A percentile compares a stretch with the other conserved stretches of the same genome.
Evolutionary conservation across 163 green algal genomes (phyloP).

Genomic region (Scenedesmus sp.): DNA sequence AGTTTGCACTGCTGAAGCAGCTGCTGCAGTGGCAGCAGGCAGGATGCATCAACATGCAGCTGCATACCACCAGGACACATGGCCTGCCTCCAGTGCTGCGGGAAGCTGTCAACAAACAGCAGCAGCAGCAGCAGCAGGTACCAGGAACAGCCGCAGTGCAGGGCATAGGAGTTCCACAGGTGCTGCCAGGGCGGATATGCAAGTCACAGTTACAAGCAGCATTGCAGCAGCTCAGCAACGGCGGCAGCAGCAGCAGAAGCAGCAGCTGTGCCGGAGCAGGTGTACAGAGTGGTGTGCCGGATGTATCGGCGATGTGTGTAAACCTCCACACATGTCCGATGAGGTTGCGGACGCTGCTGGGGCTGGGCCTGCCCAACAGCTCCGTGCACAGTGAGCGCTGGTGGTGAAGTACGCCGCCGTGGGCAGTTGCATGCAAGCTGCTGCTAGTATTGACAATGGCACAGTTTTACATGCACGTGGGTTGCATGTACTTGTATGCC

Average conservation of each 20-base stretch:
- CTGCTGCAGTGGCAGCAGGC: constrained; percentile 28
- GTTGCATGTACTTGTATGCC: no score
- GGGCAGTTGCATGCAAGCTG: background rate
- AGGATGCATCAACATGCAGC: constrained; percentile 16
- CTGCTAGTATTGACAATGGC: background rate
- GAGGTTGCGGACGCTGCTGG: background rate
- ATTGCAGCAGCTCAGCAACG: background rate
- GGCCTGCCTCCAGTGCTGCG: constrained; percentile 1
- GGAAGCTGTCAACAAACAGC: background rate
- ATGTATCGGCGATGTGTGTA: constrained; percentile 28
- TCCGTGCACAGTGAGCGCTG: constrained; percentile 34
- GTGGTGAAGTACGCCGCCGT: constrained; percentile 41
- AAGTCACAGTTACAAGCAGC: background rate
- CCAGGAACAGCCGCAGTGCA: background rate
- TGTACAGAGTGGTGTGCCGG: background rate
- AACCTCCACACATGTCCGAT: constrained; percentile 27
- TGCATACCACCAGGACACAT: constrained; percentile 29
- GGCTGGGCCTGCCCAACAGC: background rate
- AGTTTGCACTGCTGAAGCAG: constrained; percentile 43
- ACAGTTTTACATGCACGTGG: no score
- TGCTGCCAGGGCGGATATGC: constrained; percentile 1
- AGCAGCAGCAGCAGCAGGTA: background rate
- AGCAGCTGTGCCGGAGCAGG: no score
- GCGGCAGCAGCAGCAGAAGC: background rate
- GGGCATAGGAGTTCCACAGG: background rate